phyloP scores from a whole-genome alignment of 441 rosid species.

The Erodium texanum region DNA sequence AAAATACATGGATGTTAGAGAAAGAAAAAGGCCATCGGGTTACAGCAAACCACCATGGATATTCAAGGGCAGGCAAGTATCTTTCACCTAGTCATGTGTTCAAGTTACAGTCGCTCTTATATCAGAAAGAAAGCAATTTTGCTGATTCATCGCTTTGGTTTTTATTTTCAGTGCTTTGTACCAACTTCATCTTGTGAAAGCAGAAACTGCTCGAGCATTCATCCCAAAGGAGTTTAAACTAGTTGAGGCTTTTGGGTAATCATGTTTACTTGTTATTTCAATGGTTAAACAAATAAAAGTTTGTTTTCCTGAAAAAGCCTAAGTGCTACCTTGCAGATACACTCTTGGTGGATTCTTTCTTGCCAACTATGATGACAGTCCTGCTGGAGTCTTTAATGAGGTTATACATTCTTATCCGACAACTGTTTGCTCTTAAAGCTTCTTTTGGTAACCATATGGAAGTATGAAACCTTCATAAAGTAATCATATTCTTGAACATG shows the following conservation, averaged over 20 bases:
- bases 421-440: not conserved
- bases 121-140: not conserved
- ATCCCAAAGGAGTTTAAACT: constrained; percentile 74
- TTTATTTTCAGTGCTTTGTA: constrained; percentile 66
- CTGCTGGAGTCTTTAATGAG: constrained; percentile 91
- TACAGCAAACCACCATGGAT: constrained; percentile 90
- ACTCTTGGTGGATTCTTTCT: constrained; percentile 96
- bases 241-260: constrained; percentile 96
- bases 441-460: not conserved
- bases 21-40: constrained; percentile 36
- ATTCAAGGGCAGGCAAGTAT: constrained; percentile 83
- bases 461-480: not conserved
- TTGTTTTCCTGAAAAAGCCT: constrained; percentile 3
- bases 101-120: not conserved
- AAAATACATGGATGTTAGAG: constrained; percentile 41
- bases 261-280: not conserved
- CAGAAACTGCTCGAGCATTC: constrained; percentile 71
- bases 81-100: not conserved
- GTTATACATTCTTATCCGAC: constrained; percentile 27
- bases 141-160: constrained; percentile 9
- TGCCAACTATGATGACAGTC: constrained; percentile 87
- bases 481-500: not conserved
- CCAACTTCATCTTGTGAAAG: constrained; percentile 91
- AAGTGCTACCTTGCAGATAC: constrained; percentile 40
- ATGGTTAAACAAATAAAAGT: not conserved